Percentiles rank a stretch among this genome's conserved stretches.
These are phyloP conservation scores for Aspergillus taichungensis DNA, from an alignment of 495 filamentous ascomycete species.

Conservation along the genomic window DNA sequence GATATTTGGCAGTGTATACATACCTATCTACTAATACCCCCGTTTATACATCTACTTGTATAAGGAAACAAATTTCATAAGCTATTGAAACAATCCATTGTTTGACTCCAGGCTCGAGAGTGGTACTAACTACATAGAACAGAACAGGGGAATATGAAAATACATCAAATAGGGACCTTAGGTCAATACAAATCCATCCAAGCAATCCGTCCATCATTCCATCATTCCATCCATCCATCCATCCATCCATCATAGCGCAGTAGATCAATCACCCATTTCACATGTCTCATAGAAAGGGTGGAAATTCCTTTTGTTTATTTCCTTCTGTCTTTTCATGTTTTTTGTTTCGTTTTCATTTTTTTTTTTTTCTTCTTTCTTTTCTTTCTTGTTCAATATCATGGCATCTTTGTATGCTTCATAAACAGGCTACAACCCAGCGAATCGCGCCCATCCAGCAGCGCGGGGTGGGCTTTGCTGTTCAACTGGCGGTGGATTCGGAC, in stretches of 20 bases:
- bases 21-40: too few species aligned
- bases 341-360: not conserved
- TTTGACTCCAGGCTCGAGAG: too few species aligned
- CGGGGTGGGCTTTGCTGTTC: slow-evolving; percentile 14
- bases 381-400: not conserved
- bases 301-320: not conserved
- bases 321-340: not conserved
- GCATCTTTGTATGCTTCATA: not conserved
- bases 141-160: not conserved
- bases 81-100: too few species aligned
- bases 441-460: slow-evolving; percentile 40
- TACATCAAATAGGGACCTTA: not conserved
- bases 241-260: not conserved
- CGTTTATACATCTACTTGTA: too few species aligned
- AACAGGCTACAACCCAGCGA: slow-evolving; percentile 31
- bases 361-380: not conserved
- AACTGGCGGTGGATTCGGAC: slow-evolving; percentile 10
- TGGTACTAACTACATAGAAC: not conserved
- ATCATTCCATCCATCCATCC: not conserved
- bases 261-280: not conserved
- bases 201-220: not conserved
- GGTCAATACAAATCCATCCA: not conserved
- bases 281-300: not conserved
- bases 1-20: too few species aligned
- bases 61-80: too few species aligned